These are phyloP conservation scores for Eutrema heterophyllum DNA, from an alignment of 345 rosid genomes.

Conservation along the genomic window DNA sequence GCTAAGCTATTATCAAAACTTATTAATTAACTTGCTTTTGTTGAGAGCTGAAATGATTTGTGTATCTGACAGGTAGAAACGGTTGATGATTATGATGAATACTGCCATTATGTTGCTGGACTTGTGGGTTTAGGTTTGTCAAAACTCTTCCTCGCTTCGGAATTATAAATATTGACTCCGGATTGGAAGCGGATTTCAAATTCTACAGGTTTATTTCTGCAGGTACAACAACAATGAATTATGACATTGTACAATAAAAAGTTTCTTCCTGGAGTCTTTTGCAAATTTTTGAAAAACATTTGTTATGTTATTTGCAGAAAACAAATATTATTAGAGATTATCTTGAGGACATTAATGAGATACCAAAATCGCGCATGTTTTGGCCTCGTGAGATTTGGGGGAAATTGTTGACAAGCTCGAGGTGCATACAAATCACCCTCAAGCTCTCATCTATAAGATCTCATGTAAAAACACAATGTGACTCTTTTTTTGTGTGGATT, in stretches of 20 bases:
- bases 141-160: conserved; percentile 78
- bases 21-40: background rate
- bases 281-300: background rate
- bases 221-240: conserved; percentile 39
- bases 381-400: conserved; percentile 97
- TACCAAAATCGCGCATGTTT: conserved; percentile 90
- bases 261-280: background rate
- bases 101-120: conserved; percentile 91
- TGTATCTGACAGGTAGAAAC: conserved; percentile 65
- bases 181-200: conserved; percentile 54
- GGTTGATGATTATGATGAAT: conserved; percentile 80
- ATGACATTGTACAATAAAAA: background rate
- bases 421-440: conserved; percentile 43
- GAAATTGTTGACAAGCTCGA: conserved; percentile 78
- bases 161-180: conserved; percentile 50
- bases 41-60: background rate
- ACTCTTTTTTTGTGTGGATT: background rate
- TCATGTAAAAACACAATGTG: background rate
- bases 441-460: background rate
- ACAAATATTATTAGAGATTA: conserved; percentile 85
- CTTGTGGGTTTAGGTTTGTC: conserved; percentile 90
- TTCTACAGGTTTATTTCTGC: conserved; percentile 87
- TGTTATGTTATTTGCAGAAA: conserved; percentile 43
- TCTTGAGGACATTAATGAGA: conserved; percentile 87
- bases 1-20: background rate